A percentile compares a stretch with the other conserved stretches of the same genome.
phyloP scores from a whole-genome alignment of 129 eudicot species.

The Centrapalus pauciflorus region DNA sequence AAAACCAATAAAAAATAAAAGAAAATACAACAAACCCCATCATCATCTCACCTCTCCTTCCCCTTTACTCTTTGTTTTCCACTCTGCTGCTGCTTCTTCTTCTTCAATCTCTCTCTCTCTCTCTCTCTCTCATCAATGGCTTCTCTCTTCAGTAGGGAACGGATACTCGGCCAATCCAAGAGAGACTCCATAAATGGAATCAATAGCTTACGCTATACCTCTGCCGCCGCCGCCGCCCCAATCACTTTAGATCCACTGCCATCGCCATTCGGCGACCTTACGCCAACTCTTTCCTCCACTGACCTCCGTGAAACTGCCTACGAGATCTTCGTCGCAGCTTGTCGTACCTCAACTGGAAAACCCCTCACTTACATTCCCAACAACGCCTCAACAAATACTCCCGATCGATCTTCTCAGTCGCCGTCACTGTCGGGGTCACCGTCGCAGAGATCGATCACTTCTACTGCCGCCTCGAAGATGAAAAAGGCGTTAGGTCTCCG shows the following conservation, averaged over 20 bases:
- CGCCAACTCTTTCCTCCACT: constrained; percentile 52
- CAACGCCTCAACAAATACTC: constrained; percentile 18
- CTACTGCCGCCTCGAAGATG: constrained; percentile 92
- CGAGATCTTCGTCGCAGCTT: constrained; percentile 91
- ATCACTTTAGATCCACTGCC: constrained; percentile 40
- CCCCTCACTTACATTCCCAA: constrained; percentile 56
- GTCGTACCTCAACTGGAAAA: constrained; percentile 81
- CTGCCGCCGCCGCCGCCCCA: constrained; percentile 22
- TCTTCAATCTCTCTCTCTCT: background rate
- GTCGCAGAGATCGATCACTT: constrained; percentile 72
- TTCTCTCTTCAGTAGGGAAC: constrained; percentile 80
- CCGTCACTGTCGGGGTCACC: constrained; percentile 42
- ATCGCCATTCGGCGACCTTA: constrained; percentile 73
- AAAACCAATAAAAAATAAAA: background rate
- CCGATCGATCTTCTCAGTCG: constrained; percentile 26
- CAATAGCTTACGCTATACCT: constrained; percentile 36
- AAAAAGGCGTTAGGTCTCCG: constrained; percentile 95
- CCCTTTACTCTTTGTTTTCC: constrained; percentile 5
- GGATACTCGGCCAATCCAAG: constrained; percentile 56
- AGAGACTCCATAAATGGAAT: constrained; percentile 37
- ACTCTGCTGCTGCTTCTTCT: background rate
- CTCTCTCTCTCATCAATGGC: constrained; percentile 70
- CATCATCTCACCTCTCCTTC: constrained; percentile 6
- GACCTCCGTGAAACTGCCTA: constrained; percentile 91
- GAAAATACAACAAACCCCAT: constrained; percentile 12